phyloP scores from a whole-genome alignment of 2,329 filamentous ascomycete genomes.

The Ophiostoma pallidulum region DNA sequence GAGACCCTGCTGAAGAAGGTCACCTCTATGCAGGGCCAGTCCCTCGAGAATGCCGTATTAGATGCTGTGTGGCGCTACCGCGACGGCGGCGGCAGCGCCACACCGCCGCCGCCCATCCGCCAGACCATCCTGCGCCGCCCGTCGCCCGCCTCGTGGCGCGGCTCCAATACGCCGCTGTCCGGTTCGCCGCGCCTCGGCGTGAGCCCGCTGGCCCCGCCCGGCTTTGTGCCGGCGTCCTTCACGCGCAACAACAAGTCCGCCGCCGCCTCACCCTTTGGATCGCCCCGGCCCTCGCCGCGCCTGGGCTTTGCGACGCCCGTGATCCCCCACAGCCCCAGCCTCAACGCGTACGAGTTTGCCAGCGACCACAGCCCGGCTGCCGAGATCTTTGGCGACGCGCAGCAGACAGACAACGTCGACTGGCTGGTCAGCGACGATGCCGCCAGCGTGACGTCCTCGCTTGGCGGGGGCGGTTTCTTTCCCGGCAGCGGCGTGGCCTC shows the following conservation, averaged over 20 bases:
- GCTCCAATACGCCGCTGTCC: slow-evolving; percentile 68
- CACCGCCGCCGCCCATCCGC: slow-evolving; percentile 75
- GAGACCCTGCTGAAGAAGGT: slow-evolving; percentile 77
- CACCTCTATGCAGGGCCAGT: slow-evolving; percentile 63
- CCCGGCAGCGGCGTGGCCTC: slow-evolving; percentile 60
- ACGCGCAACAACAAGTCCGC: slow-evolving; percentile 60
- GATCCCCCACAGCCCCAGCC: slow-evolving; percentile 85
- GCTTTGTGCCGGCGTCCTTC: slow-evolving; percentile 71
- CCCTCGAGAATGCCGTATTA: slow-evolving; percentile 81
- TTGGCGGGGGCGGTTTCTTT: slow-evolving; percentile 60
- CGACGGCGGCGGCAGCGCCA: slow-evolving; percentile 51
- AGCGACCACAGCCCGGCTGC: slow-evolving; percentile 71
- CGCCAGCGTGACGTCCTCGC: slow-evolving; percentile 68
- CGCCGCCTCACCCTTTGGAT: slow-evolving; percentile 82
- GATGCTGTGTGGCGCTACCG: slow-evolving; percentile 84
- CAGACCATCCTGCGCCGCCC: slow-evolving; percentile 83
- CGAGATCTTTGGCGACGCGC: slow-evolving; percentile 77
- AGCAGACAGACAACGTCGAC: slow-evolving; percentile 89
- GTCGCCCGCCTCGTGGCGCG: slow-evolving; percentile 89
- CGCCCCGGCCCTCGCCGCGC: slow-evolving; percentile 83
- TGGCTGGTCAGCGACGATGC: slow-evolving; percentile 90
- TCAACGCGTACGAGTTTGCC: slow-evolving; percentile 91
- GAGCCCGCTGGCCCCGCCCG: slow-evolving; percentile 74
- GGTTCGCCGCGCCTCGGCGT: slow-evolving; percentile 75
- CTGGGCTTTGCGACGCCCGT: slow-evolving; percentile 80